Evolutionary conservation across 495 filamentous ascomycete species (phyloP).

Genomic region (Choiromyces venosus): DNA sequence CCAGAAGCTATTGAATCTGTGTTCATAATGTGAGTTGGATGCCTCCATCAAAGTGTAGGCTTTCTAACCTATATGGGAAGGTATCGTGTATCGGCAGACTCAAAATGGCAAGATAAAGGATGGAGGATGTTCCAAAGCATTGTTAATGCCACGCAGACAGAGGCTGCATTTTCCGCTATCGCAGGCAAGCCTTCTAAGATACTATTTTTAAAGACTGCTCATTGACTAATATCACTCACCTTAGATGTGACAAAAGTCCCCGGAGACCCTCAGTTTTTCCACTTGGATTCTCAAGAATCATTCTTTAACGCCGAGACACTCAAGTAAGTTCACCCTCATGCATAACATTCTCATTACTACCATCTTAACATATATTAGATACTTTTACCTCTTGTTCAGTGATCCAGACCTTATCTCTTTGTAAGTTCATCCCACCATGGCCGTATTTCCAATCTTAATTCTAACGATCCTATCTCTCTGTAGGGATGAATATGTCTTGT

Average conservation of each 20-base stretch:
- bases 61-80: constrained; percentile 30
- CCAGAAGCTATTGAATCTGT: constrained; percentile 63
- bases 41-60: neutral
- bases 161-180: constrained; percentile 51
- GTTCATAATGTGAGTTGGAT: constrained; percentile 49
- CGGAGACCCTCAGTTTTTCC: constrained; percentile 21
- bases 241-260: constrained; percentile 25
- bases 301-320: constrained; percentile 52
- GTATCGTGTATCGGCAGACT: constrained; percentile 56
- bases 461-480: neutral
- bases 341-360: constrained; percentile 4
- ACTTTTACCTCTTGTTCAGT: constrained; percentile 85
- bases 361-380: constrained; percentile 81
- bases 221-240: constrained; percentile 1
- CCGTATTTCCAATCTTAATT: neutral
- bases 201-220: neutral
- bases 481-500: constrained; percentile 58
- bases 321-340: constrained; percentile 42
- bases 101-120: constrained; percentile 53
- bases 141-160: constrained; percentile 46
- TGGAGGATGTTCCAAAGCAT: constrained; percentile 57
- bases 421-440: constrained; percentile 3
- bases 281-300: constrained; percentile 44
- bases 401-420: constrained; percentile 62
- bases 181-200: constrained; percentile 21